Evolutionary conservation across 148 eudicot species (phyloP), one percentile per base, ranked within the genome.

Genomic region (Hydrangea macrophylla): DNA sequence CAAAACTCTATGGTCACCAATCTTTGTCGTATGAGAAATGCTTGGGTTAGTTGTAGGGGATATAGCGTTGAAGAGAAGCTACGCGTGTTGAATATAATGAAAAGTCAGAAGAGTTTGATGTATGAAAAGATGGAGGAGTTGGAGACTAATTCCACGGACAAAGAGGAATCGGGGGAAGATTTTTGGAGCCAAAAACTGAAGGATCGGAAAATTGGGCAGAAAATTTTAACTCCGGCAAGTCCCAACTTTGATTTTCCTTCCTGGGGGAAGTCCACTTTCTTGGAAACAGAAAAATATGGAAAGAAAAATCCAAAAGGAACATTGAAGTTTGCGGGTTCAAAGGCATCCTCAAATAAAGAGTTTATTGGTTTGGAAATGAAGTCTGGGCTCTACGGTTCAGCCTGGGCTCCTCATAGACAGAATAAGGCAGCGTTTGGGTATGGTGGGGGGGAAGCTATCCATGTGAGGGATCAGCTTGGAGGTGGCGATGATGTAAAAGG

Each of bases 1-100:
- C 96, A 90, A 67, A 84, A 87, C 72, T 62, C 82, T 40, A 72
- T 90, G 83, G 90, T 87, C 20, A 66, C 62, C 64, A 78, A 81
- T 69, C 69, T 85, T 58, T 74, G 80, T 66, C 88, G 85, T 76
- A 85, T 90, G 71, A 80, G 77, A 65, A 90, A 85, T n/a, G 85
- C 86, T 55, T 90, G 96, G 96, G 44, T 69, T 63, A 85, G 75
- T 56, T 90, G 83, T 59, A 83, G 61, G 71, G 92, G 92, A 8
- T 87, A 83, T 62, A 83, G 92, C 73, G 83, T 90, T 68, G 85
- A 90, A 13, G 96, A 90, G 84, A 90, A 90, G 75, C 80, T 87
- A 48, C 90, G 82, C 55, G 90, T 90, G 23, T 71, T 87, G 67
- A 90, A 83, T 66, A 80, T 90, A 13, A 70, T 61, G 73, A 84